Evolutionary conservation across 352 stramenopile genomes (phyloP).

Genomic region (Phytophthora pseudosyringae): DNA sequence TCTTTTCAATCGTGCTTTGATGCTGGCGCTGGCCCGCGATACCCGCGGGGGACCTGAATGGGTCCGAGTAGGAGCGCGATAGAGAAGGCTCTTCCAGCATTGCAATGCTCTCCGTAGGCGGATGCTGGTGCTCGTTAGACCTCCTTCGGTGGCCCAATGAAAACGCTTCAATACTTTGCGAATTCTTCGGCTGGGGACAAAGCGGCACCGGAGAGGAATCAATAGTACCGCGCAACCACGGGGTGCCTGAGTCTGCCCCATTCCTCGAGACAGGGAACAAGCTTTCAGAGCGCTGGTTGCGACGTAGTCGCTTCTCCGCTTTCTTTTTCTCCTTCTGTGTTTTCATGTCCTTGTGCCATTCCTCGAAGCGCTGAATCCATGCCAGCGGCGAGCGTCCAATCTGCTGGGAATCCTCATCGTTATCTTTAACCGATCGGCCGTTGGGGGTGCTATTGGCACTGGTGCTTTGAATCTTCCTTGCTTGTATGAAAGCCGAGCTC

Average conservation of each 20-base stretch:
- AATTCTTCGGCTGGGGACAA: slow-evolving; percentile 23
- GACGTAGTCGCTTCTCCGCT: slow-evolving; percentile 70
- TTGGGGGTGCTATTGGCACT: slow-evolving; percentile 30
- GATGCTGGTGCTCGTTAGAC: slow-evolving; percentile 28
- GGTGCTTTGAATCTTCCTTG: slow-evolving; percentile 36
- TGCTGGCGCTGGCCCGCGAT: slow-evolving; percentile 38
- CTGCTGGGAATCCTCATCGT: slow-evolving; percentile 49
- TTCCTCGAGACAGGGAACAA: slow-evolving; percentile 23
- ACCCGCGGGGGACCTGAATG: slow-evolving; percentile 59
- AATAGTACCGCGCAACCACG: slow-evolving; percentile 28
- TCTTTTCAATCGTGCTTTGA: slow-evolving; percentile 38
- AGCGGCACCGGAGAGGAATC: slow-evolving; percentile 39
- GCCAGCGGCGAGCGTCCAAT: slow-evolving; percentile 64
- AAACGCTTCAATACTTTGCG: slow-evolving; percentile 32
- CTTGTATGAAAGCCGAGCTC: slow-evolving; percentile 65
- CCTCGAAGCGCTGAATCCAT: slow-evolving; percentile 83
- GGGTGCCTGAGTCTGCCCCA: slow-evolving; percentile 17
- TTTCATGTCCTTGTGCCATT: slow-evolving; percentile 85
- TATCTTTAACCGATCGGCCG: slow-evolving; percentile 18
- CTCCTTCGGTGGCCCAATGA: slow-evolving; percentile 34
- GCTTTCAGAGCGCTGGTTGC: slow-evolving; percentile 47
- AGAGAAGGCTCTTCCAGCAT: slow-evolving; percentile 41
- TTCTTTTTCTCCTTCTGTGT: slow-evolving; percentile 83
- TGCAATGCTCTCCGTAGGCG: slow-evolving; percentile 18
- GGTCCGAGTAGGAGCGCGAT: slow-evolving; percentile 68